phyloP scores from a whole-genome alignment of 805 yeast species.

The Wickerhamiella domercqiae region DNA sequence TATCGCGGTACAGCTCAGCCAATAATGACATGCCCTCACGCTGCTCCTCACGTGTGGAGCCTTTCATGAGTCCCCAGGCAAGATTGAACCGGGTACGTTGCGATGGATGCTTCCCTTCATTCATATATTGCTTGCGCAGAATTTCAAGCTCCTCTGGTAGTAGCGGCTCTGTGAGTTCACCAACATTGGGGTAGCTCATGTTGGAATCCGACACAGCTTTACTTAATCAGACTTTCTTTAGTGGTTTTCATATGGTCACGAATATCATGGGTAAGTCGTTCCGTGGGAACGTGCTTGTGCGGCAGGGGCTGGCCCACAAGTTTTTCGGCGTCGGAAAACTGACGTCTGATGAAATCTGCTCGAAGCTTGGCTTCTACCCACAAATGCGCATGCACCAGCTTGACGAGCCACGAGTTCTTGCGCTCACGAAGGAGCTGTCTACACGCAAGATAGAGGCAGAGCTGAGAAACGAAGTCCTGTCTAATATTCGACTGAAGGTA shows the following conservation, averaged over 20 bases:
- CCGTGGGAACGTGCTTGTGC: conserved; percentile 23
- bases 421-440: conserved; percentile 74
- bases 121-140: conserved; percentile 57
- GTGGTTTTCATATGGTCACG: conserved; percentile 25
- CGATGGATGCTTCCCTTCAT: conserved; percentile 67
- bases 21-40: conserved; percentile 66
- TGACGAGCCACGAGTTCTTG: conserved; percentile 71
- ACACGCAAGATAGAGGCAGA: conserved; percentile 75
- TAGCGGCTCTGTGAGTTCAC: conserved; percentile 30
- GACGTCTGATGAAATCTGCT: conserved; percentile 62
- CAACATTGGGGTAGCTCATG: conserved; percentile 16
- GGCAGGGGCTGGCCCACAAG: conserved; percentile 55
- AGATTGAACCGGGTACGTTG: conserved; percentile 81
- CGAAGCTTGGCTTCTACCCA: conserved; percentile 84
- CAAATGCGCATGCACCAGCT: conserved; percentile 89
- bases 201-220: neutral
- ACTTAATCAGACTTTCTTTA: too few relatives aligned
- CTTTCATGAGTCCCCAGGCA: conserved; percentile 90
- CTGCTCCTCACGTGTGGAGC: conserved; percentile 46
- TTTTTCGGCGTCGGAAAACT: conserved; percentile 76
- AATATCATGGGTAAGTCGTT: conserved; percentile 26
- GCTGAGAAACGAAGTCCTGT: conserved; percentile 38
- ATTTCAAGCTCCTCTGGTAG: conserved; percentile 61
- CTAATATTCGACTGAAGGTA: conserved; percentile 66
- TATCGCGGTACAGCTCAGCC: conserved; percentile 43